Evolutionary conservation across 495 filamentous ascomycete species (phyloP).

Genomic region (Thozetella sp.): DNA sequence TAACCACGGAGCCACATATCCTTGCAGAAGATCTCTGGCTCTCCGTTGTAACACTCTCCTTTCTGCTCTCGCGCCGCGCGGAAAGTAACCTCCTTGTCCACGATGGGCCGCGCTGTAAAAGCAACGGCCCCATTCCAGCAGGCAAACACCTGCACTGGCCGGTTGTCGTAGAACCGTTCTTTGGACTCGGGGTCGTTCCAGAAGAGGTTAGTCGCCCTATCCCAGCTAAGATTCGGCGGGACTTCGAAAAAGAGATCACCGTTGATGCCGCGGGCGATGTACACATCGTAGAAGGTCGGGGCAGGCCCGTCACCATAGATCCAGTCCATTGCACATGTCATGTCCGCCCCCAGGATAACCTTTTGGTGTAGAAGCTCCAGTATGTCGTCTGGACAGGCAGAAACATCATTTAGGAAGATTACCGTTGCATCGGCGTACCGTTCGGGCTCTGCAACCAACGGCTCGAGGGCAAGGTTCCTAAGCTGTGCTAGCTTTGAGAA

Average conservation of each 20-base stretch:
- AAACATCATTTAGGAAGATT: constrained; percentile 45
- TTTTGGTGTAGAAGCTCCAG: constrained; percentile 47
- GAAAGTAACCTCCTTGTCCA: constrained; percentile 32
- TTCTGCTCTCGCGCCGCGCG: constrained; percentile 19
- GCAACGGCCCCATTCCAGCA: constrained; percentile 47
- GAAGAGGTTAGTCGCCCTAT: constrained; percentile 36
- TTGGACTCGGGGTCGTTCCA: constrained; percentile 32
- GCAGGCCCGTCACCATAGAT: constrained; percentile 27
- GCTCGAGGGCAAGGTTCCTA: constrained; percentile 41
- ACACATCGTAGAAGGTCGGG: constrained; percentile 46
- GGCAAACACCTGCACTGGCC: constrained; percentile 46
- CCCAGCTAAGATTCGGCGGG: constrained; percentile 33
- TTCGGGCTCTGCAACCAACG: constrained; percentile 22
- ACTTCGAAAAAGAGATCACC: constrained; percentile 48
- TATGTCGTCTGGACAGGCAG: constrained; percentile 42
- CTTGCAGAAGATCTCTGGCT: constrained; percentile 41
- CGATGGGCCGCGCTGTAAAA: constrained; percentile 10
- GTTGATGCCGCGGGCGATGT: constrained; percentile 43
- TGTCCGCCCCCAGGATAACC: constrained; percentile 35
- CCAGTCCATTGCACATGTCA: constrained; percentile 52
- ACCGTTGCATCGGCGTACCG: constrained; percentile 27
- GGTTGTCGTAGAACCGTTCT: constrained; percentile 16
- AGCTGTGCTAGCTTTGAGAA: constrained; percentile 35
- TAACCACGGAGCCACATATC: constrained; percentile 39
- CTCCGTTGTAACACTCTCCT: constrained; percentile 39